Percentiles rank a stretch among this genome's conserved stretches.
phyloP scores from a whole-genome alignment of 257 asterid species.

The Fraxinus cuspidata region DNA sequence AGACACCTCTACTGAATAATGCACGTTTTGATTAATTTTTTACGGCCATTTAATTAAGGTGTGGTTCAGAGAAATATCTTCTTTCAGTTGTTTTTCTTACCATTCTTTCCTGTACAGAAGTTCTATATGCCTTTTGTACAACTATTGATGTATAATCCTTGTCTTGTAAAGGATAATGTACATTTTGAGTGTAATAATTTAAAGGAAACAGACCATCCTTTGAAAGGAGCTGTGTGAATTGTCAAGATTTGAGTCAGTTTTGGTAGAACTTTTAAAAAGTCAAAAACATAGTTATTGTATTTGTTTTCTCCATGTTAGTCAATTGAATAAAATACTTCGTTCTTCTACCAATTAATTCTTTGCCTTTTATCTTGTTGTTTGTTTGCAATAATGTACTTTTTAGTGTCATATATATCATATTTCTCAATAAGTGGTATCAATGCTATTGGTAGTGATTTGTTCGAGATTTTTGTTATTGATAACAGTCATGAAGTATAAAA shows the following conservation, averaged over 20 bases:
- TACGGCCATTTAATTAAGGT: neutral
- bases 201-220: slow-evolving; percentile 8
- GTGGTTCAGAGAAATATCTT: neutral
- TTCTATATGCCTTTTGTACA: neutral
- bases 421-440: too few species aligned
- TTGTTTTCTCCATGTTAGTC: too few species aligned
- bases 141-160: neutral
- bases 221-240: neutral
- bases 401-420: too few species aligned
- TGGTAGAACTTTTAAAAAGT: too few species aligned
- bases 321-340: too few species aligned
- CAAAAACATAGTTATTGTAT: too few species aligned
- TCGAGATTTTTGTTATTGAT: too few species aligned
- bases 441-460: too few species aligned
- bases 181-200: slow-evolving; percentile 15
- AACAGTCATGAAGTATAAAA: too few species aligned
- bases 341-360: too few species aligned
- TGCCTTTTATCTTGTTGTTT: too few species aligned
- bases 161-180: slow-evolving; percentile 18
- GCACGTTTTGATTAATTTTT: slow-evolving; percentile 11
- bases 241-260: neutral
- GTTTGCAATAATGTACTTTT: too few species aligned
- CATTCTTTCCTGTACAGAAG: slow-evolving; percentile 20
- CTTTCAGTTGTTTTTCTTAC: neutral
- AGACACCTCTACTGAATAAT: slow-evolving; percentile 29